Conservation (phyloP, 2,329 filamentous ascomycete species). For the Ceratocystis diversiconidia region DNA sequence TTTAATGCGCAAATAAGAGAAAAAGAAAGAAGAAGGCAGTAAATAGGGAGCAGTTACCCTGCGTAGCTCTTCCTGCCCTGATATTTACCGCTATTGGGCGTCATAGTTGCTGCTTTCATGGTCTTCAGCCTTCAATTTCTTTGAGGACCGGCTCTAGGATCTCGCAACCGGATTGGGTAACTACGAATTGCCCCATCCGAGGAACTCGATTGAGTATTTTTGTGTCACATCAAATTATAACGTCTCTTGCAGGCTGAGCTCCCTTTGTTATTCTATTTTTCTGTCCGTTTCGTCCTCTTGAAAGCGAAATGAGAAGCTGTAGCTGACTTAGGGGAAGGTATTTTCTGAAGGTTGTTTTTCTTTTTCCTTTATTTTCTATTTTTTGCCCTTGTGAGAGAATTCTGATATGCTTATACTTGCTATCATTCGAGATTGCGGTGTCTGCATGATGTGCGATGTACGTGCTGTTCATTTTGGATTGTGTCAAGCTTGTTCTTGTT, state of each 20-base stretch:
- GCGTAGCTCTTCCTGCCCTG: neutral
- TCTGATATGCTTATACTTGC: neutral
- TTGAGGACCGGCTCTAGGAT: neutral
- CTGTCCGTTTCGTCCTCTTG: neutral
- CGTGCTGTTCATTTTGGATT: neutral
- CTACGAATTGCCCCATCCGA: neutral
- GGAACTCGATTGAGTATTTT: slow-evolving; percentile 1
- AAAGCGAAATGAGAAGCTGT: neutral
- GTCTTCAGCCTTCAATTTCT: neutral
- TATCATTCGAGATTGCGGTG: neutral
- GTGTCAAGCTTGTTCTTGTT: neutral
- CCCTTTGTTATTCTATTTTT: neutral
- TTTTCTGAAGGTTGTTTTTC: neutral
- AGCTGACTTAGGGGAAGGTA: no score
- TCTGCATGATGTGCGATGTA: neutral
- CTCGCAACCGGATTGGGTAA: neutral
- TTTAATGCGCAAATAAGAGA: neutral
- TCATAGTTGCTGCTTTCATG: neutral
- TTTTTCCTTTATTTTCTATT: neutral
- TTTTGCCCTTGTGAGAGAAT: neutral
- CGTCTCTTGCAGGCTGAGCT: neutral
- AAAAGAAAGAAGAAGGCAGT: neutral
- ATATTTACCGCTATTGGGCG: neutral
- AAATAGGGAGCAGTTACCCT: neutral
- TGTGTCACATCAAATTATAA: neutral